Conservation (phyloP, 1,284 basidiomycete species). For the Moniliella sp. region DNA sequence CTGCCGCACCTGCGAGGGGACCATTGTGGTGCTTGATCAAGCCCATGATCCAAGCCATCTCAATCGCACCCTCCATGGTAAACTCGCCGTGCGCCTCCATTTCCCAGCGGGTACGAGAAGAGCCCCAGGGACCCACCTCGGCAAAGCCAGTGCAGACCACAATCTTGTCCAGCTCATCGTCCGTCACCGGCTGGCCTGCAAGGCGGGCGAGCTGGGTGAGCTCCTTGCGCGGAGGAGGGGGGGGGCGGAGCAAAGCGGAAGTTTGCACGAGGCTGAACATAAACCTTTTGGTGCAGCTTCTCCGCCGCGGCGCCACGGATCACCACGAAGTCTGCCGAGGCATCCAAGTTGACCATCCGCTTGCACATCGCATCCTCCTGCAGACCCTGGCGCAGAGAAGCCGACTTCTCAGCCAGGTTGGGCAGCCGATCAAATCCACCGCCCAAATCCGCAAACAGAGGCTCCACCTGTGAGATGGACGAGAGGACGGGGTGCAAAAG, state of each 20-base stretch:
- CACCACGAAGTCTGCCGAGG: conserved; percentile 77
- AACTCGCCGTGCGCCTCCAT: conserved; percentile 24
- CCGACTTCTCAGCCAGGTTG: conserved; percentile 19
- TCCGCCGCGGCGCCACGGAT: conserved; percentile 78
- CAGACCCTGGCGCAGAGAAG: conserved; percentile 49
- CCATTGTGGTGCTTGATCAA: conserved; percentile 96
- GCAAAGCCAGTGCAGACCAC: conserved; percentile 86
- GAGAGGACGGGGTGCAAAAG: conserved; percentile 94
- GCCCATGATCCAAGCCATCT: conserved; percentile 99
- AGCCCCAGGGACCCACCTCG: conserved; percentile 95
- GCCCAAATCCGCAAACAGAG: conserved; percentile 79
- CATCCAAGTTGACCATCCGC: conserved; percentile 76
- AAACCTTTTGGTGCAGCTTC: conserved; percentile 72
- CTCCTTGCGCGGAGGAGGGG: conserved; percentile 38
- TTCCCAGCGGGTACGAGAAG: conserved; percentile 94
- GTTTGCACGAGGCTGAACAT: conserved; percentile 83
- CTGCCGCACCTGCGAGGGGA: conserved; percentile 55
- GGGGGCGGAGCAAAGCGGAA: conserved; percentile 89
- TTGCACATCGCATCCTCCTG: conserved; percentile 64
- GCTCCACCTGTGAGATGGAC: conserved; percentile 98
- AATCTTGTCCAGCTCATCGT: conserved; percentile 89
- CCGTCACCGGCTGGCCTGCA: conserved; percentile 38
- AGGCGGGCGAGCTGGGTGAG: conserved; percentile 44
- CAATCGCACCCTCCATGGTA: conserved; percentile 75
- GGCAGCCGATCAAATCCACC: conserved; percentile 42